phyloP scores from a whole-genome alignment of 106 monocot species.

The Dendrobium officinale region DNA sequence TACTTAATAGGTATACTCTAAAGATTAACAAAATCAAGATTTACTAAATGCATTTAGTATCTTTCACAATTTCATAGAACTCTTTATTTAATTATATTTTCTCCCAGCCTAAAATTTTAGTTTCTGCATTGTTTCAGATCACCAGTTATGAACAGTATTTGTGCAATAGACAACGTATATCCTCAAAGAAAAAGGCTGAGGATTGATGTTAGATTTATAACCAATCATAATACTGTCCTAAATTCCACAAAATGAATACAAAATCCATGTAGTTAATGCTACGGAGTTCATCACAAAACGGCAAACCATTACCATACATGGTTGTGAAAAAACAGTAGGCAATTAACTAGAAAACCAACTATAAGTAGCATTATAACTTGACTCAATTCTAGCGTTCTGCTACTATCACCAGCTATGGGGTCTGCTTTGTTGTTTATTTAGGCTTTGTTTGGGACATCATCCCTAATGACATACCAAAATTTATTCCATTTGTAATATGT shows the following conservation, averaged over 20 bases:
- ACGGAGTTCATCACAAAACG: background rate
- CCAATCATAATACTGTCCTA: background rate
- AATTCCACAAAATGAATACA: background rate
- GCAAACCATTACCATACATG: background rate
- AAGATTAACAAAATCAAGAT: background rate
- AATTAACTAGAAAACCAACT: background rate
- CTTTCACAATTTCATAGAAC: background rate
- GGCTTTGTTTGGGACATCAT: too few relatives aligned
- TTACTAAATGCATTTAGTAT: background rate
- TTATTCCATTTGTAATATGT: too few relatives aligned
- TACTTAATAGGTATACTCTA: background rate
- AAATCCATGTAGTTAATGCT: background rate
- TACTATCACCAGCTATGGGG: too few relatives aligned
- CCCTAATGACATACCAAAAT: too few relatives aligned
- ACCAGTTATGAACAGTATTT: background rate
- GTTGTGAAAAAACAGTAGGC: background rate
- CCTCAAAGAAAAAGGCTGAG: background rate
- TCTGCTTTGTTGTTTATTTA: too few relatives aligned
- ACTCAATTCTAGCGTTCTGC: too few relatives aligned
- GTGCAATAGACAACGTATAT: background rate
- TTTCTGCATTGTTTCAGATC: background rate
- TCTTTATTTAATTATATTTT: background rate
- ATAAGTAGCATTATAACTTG: background rate
- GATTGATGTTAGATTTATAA: slow-evolving; percentile 1
- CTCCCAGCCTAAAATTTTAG: background rate